Evolutionary conservation across 2,329 filamentous ascomycete genomes (phyloP).

Genomic region (Verticillium zaregamsianum): DNA sequence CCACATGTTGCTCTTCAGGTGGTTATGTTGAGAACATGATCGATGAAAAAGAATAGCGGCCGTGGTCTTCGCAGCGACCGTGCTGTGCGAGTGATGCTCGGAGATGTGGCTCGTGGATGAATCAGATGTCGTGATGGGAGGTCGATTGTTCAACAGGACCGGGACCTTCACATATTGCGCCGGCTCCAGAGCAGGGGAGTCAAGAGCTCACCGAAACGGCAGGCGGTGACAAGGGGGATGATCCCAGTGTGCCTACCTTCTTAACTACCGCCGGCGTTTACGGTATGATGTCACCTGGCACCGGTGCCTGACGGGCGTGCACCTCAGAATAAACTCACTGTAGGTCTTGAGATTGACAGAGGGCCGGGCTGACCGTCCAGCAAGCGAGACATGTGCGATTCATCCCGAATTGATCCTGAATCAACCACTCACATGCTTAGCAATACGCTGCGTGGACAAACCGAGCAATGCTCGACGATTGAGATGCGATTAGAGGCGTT

Average conservation of each 20-base stretch:
- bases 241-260: not conserved
- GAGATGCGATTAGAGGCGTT: not conserved
- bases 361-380: no score
- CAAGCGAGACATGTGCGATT: no score
- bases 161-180: no score
- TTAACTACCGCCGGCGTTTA: not conserved
- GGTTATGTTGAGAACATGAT: conserved; percentile 10
- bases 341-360: no score
- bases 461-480: no score
- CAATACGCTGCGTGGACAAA: no score
- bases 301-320: not conserved
- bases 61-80: not conserved
- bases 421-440: no score
- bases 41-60: not conserved
- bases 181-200: not conserved
- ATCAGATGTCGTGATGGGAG: not conserved
- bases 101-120: not conserved
- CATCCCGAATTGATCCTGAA: no score
- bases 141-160: not conserved
- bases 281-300: not conserved
- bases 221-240: not conserved
- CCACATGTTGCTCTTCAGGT: conserved; percentile 34
- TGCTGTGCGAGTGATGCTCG: not conserved
- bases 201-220: not conserved
- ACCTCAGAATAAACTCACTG: no score